These are phyloP conservation scores for Ophiostoma sp. DNA, from an alignment of 2,329 filamentous ascomycete species.

Conservation along the genomic window DNA sequence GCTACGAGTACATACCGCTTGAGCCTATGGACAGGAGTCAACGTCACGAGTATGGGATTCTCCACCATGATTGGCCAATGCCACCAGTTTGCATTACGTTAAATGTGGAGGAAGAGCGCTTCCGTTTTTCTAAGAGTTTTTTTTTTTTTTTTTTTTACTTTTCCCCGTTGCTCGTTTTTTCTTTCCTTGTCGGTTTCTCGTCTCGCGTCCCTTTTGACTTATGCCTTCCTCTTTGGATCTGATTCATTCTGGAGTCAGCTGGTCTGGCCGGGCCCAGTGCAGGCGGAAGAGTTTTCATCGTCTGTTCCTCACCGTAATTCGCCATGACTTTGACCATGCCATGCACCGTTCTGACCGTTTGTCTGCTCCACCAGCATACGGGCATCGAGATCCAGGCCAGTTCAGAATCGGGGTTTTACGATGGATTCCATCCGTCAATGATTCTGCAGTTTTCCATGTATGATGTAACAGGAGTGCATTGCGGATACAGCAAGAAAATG, in stretches of 20 bases:
- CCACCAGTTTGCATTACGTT: not conserved
- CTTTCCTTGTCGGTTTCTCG: too few species aligned
- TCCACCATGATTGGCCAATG: not conserved
- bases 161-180: too few species aligned
- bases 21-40: too few species aligned
- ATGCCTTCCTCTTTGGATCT: constrained; percentile 3
- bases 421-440: not conserved
- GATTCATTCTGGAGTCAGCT: constrained; percentile 20
- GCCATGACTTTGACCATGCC: not conserved
- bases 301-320: not conserved
- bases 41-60: not conserved
- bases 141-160: not conserved
- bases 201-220: not conserved
- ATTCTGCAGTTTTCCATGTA: too few species aligned
- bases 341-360: not conserved
- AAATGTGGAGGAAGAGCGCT: not conserved
- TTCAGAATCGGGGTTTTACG: not conserved
- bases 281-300: constrained; percentile 17
- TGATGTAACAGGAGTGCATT: too few species aligned
- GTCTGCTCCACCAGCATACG: not conserved
- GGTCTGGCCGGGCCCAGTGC: constrained; percentile 8
- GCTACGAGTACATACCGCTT: too few species aligned
- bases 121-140: not conserved
- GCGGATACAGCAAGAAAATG: not conserved
- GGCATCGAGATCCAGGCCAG: not conserved